Evolutionary conservation across 805 yeast species (phyloP), one percentile per base, ranked within the genome.

Genomic region (Hanseniaspora valbyensis): DNA sequence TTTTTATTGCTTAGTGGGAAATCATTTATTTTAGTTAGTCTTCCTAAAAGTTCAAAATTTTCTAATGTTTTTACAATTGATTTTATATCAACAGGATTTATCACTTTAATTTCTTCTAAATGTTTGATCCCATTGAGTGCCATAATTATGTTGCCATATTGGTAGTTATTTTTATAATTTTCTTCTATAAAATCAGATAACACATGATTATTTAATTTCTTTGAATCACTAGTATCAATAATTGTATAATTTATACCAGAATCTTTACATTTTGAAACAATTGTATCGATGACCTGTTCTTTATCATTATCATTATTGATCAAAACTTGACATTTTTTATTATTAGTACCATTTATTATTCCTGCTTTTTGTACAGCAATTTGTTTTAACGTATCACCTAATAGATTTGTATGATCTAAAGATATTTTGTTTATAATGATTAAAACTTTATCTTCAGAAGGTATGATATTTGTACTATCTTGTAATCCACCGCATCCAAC

Each of bases 401-500:
- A 65, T 37, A 89, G 71, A 9, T 69, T 66, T 58, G 86, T 87
- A 63, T 90, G 98, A 60, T 90, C 98, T 51, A 86, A 59, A 1
- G 90, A 92, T 21, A 90, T 81, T 60, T 86, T 85, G 4, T 96
- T 79, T 39, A 92, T 81, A 1, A 82, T 95, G 8, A 88, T 76
- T 6, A 72, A 76, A 33, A 82, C 49, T 28, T 78, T 78, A 14
- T 77, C 72, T 10, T 55, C 53, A 1, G 65, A 65, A 8, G 66
- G 65, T 1, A 82, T 62, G 0, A 84, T 84, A 66, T 90, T 90
- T 0, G 98, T 90, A 1, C 96, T 86, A 65, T 90, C 98, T 12
- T 78, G 62, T 38, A 83, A 65, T 0, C 98, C 98, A 2, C 98
- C 98, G 6, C 92, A 68, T 0, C 98, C 98, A 3, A 88, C 96